Evolutionary conservation across 345 rosid genomes (phyloP).

Genomic region (Hibiscus tridactylites): DNA sequence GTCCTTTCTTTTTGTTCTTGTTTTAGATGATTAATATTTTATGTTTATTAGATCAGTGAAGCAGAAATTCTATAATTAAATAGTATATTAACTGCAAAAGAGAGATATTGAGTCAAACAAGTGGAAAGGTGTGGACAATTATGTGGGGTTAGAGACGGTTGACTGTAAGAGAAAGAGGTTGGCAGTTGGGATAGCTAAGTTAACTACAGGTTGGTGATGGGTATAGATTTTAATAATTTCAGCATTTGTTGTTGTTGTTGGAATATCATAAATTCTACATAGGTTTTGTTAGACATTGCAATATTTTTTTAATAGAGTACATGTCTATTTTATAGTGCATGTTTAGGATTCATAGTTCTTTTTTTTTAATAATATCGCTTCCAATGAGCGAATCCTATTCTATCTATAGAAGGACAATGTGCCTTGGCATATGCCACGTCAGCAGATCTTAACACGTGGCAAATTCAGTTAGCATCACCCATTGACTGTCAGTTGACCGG

Average conservation of each 20-base stretch:
- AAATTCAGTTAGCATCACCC: too few relatives aligned
- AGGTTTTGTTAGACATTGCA: background rate
- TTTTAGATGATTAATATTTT: conserved; percentile 18
- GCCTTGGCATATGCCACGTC: too few relatives aligned
- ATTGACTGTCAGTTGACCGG: too few relatives aligned
- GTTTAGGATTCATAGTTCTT: too few relatives aligned
- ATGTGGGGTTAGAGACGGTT: conserved; percentile 42
- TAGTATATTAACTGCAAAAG: background rate
- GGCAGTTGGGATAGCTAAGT: conserved; percentile 25
- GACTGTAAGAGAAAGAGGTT: conserved; percentile 26
- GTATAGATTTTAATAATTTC: background rate
- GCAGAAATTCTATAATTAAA: background rate
- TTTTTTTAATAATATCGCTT: too few relatives aligned
- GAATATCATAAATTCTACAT: background rate
- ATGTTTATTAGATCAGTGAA: conserved; percentile 3
- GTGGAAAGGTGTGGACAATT: conserved; percentile 24
- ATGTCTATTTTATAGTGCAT: too few relatives aligned
- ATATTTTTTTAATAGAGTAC: too few relatives aligned
- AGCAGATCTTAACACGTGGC: too few relatives aligned
- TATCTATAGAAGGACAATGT: too few relatives aligned
- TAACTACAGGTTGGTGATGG: conserved; percentile 14
- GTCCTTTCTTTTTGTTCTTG: too few relatives aligned
- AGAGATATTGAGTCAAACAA: conserved; percentile 31
- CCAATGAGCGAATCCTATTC: too few relatives aligned
- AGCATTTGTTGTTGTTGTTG: background rate